Evolutionary conservation across 257 asterid species (phyloP).

Genomic region (Osmanthus fragrans): DNA sequence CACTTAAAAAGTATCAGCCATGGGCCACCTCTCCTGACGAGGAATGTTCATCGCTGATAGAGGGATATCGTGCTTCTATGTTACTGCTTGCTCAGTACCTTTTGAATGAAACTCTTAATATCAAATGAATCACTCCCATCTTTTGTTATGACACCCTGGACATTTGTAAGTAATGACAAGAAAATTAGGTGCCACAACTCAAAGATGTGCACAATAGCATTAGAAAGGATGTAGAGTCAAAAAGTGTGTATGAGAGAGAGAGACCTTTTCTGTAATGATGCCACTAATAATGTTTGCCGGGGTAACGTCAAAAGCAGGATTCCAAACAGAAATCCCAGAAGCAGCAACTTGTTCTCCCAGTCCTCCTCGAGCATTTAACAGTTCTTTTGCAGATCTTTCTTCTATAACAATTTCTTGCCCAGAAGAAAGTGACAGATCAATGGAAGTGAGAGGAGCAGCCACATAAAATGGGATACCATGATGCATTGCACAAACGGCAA

Average conservation of each 20-base stretch:
- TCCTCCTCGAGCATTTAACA: constrained; percentile 78
- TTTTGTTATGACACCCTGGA: constrained; percentile 79
- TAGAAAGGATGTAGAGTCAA: background rate
- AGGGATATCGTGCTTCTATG: background rate
- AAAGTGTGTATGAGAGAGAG: constrained; percentile 14
- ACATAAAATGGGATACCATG: constrained; percentile 84
- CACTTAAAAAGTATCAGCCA: background rate
- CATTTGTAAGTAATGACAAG: constrained; percentile 17
- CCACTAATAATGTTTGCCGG: constrained; percentile 78
- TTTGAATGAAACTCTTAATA: constrained; percentile 47
- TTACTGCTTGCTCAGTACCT: constrained; percentile 25
- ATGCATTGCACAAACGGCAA: constrained; percentile 77
- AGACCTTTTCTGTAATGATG: constrained; percentile 84
- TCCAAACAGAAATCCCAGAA: constrained; percentile 93
- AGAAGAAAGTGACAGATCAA: constrained; percentile 70
- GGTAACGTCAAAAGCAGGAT: constrained; percentile 96
- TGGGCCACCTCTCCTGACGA: background rate
- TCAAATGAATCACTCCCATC: constrained; percentile 59
- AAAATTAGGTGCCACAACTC: constrained; percentile 4
- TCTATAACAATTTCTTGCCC: constrained; percentile 86
- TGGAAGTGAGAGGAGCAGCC: constrained; percentile 92
- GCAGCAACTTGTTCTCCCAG: constrained; percentile 94
- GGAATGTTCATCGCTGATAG: background rate
- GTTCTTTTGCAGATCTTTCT: constrained; percentile 86
- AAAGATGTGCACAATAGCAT: background rate